phyloP scores from a whole-genome alignment of 2,329 filamentous ascomycete genomes.

The Fusarium irregulare region DNA sequence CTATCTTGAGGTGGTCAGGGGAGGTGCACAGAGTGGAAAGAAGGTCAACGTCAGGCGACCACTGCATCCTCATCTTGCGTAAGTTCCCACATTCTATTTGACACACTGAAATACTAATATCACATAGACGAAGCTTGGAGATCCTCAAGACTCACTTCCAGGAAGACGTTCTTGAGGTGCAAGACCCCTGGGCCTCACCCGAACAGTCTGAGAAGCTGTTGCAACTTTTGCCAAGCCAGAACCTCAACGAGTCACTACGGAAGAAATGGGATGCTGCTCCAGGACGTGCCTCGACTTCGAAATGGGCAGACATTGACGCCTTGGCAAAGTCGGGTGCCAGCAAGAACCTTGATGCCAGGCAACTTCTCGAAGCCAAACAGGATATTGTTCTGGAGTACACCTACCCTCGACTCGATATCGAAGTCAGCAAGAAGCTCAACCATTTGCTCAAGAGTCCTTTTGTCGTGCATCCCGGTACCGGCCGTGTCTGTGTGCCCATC shows the following conservation, averaged over 20 bases:
- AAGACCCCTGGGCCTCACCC: conserved; percentile 83
- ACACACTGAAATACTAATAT: conserved; percentile 30
- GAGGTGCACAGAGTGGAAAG: conserved; percentile 86
- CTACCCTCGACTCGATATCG: conserved; percentile 94
- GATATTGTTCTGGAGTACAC: conserved; percentile 98
- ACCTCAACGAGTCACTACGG: conserved; percentile 80
- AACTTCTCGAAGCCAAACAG: conserved; percentile 89
- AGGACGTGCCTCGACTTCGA: conserved; percentile 77
- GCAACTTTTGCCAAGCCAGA: conserved; percentile 83
- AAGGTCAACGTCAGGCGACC: conserved; percentile 86
- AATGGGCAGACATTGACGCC: conserved; percentile 94
- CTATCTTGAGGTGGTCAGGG: conserved; percentile 91
- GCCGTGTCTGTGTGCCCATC: conserved; percentile 94
- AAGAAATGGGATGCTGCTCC: conserved; percentile 93
- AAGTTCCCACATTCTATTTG: conserved; percentile 46
- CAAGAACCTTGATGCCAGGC: conserved; percentile 76
- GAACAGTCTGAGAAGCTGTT: conserved; percentile 83
- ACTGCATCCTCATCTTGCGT: conserved; percentile 88
- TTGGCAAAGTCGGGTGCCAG: conserved; percentile 81
- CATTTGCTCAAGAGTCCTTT: conserved; percentile 98
- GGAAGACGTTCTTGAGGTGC: conserved; percentile 80
- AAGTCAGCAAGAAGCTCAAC: conserved; percentile 97
- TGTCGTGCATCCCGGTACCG: conserved; percentile 94
- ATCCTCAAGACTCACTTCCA: conserved; percentile 88
- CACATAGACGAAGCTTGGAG: conserved; percentile 78